phyloP scores from a whole-genome alignment of 1,284 basidiomycete genomes.

The Sanghuangporus baumii region DNA sequence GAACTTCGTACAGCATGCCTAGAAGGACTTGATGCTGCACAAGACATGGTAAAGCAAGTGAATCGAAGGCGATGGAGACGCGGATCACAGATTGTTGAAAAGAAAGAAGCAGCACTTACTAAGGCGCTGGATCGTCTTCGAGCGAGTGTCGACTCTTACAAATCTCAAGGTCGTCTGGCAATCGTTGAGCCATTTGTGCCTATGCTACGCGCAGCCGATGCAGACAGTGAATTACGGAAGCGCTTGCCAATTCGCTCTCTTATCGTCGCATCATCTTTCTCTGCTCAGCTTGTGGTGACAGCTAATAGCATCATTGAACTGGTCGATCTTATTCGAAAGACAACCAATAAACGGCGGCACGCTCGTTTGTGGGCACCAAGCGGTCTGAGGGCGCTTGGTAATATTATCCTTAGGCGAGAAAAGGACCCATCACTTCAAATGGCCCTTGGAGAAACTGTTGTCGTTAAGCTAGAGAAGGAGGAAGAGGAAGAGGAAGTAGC shows the following conservation, averaged over 20 bases:
- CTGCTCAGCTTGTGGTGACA: constrained; percentile 37
- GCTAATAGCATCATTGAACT: constrained; percentile 40
- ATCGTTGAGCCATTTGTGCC: constrained; percentile 44
- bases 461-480: constrained; percentile 14
- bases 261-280: constrained; percentile 43
- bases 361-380: constrained; percentile 49
- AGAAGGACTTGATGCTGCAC: constrained; percentile 30
- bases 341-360: constrained; percentile 33
- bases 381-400: constrained; percentile 38
- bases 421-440: constrained; percentile 22
- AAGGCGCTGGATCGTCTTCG: constrained; percentile 32
- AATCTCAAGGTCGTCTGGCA: constrained; percentile 33
- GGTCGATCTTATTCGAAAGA: constrained; percentile 36
- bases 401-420: constrained; percentile 27
- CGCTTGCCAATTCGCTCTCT: constrained; percentile 35
- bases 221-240: constrained; percentile 10
- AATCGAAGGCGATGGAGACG: constrained; percentile 44
- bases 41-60: constrained; percentile 35
- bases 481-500: constrained; percentile 13
- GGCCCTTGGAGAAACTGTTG: constrained; percentile 8
- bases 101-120: constrained; percentile 33
- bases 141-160: constrained; percentile 36
- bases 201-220: constrained; percentile 22
- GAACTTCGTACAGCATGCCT: constrained; percentile 37
- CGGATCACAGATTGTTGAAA: constrained; percentile 20